Evolutionary conservation across 2,329 filamentous ascomycete species (phyloP), one percentile per base, ranked within the genome.

Genomic region (Talaromyces sp.): DNA sequence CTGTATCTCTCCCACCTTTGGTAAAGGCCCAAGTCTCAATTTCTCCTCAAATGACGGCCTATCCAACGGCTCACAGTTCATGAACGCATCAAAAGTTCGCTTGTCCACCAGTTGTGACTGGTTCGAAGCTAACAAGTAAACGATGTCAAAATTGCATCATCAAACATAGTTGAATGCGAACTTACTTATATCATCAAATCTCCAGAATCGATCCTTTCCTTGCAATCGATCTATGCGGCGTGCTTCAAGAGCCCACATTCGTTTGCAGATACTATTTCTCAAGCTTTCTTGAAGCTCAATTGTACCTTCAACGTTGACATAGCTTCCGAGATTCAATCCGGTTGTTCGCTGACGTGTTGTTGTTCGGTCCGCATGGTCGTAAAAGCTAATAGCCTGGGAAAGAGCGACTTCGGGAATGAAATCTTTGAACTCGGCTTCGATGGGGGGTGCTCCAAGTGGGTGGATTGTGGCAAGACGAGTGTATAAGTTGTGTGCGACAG

Each of bases 401-500:
- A 81, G 73, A 22, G 76, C 77, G 10, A 73, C 71, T 64, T 80
- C 76, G 0, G 80, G 78, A 54, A 80, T 74, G 62, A 80, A 78
- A 37, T 81, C 78, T 66, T 76, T 79, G 61, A 69, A 75, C 58
- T 81, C 78, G 10, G 74, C 75, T 60, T 79, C 77, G 57, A 76
- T 72, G 1, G 78, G 76, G 5, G 79, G 77, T 15, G 74, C 77
- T 31, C 75, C 72, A 58, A 79, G 75, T 41, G 81, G 81, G 65
- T 83, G 81, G 25, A 83, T 76, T 1, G 79, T 79, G 33, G 80
- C 78, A 47, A 83, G 75, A 22, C 81, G 79, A 0, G 81, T 82
- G 67, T 80, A 80, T 13, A 83, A 70, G 47, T 80, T 77, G 70
- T 83, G 81, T 7, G 79, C 78, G 52, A 83, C 77, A 19, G 78